A percentile compares a stretch with the other conserved stretches of the same genome.
These are phyloP conservation scores for Immersiporthe knoxdaviesiana DNA, from an alignment of 2,329 filamentous ascomycete genomes.

Conservation along the genomic window DNA sequence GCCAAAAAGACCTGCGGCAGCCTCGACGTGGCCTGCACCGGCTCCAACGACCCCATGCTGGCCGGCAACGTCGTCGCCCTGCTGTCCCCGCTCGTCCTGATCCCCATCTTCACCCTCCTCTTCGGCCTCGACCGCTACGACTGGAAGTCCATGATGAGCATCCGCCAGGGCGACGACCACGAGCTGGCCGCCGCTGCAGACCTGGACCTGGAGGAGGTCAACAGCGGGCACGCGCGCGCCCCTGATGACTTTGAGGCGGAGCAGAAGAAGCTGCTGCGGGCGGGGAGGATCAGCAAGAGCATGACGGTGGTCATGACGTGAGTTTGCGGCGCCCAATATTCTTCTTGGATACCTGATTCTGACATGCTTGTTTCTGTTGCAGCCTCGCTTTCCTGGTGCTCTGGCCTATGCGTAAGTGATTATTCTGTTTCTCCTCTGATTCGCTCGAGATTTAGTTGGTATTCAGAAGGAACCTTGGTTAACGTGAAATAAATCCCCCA, in stretches of 20 bases:
- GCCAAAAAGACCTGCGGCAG: constrained; percentile 69
- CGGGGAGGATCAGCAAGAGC: constrained; percentile 40
- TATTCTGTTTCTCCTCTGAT: neutral
- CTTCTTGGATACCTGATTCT: constrained; percentile 28
- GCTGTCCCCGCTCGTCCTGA: constrained; percentile 73
- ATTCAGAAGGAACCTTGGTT: neutral
- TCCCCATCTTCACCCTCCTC: constrained; percentile 73
- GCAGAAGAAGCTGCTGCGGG: constrained; percentile 38
- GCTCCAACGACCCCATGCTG: constrained; percentile 85
- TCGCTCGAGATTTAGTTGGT: neutral
- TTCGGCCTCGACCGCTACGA: constrained; percentile 80
- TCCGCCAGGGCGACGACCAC: constrained; percentile 77
- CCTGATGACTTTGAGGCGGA: constrained; percentile 47
- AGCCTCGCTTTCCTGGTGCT: constrained; percentile 75
- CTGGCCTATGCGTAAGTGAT: constrained; percentile 73
- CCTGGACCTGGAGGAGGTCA: constrained; percentile 67
- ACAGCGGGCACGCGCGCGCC: constrained; percentile 46
- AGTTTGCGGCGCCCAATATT: constrained; percentile 25
- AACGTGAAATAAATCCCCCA: neutral
- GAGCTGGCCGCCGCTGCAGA: constrained; percentile 68
- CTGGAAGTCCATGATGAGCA: constrained; percentile 80
- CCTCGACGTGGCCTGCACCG: constrained; percentile 74
- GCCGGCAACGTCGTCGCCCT: constrained; percentile 84
- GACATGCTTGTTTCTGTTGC: constrained; percentile 25
- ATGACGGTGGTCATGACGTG: constrained; percentile 39